Percentiles rank a stretch among this genome's conserved stretches.
phyloP scores from a whole-genome alignment of 1,284 basidiomycete species.

The Albatrellus sp. region DNA sequence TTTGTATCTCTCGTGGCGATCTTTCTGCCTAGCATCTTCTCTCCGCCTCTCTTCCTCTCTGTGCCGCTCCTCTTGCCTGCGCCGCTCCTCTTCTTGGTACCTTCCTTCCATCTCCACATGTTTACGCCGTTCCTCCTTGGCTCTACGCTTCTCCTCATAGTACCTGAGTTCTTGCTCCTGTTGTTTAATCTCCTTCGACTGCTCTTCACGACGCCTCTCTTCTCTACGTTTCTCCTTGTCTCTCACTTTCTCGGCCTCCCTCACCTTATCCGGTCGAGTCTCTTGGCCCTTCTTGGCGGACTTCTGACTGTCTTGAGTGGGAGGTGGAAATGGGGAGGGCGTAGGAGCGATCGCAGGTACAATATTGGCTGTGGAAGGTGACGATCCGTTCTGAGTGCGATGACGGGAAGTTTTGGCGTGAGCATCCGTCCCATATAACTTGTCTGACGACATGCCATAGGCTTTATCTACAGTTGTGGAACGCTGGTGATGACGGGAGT shows the following conservation, averaged over 20 bases:
- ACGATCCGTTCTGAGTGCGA: constrained; percentile 4
- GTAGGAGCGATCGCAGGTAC: constrained; percentile 1
- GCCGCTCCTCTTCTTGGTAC: constrained; percentile 7
- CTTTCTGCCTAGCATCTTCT: constrained; percentile 1
- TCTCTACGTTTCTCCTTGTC: constrained; percentile 2
- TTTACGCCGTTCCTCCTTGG: constrained; percentile 10
- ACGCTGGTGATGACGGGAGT: constrained; percentile 8
- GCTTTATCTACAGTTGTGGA: constrained; percentile 5
- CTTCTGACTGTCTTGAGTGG: constrained; percentile 1
- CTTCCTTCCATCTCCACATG: constrained; percentile 6
- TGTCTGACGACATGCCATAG: constrained; percentile 5
- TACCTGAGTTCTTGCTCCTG: constrained; percentile 5
- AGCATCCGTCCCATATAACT: constrained; percentile 5
- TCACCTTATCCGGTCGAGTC: constrained; percentile 3
- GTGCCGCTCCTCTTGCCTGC: constrained; percentile 3
- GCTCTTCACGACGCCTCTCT: constrained; percentile 1
- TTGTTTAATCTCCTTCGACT: constrained; percentile 2
- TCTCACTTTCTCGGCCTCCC: constrained; percentile 3
- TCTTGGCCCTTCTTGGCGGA: background rate
- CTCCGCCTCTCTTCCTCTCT: constrained; percentile 7
- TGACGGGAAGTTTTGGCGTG: constrained; percentile 8
- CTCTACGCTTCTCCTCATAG: constrained; percentile 9
- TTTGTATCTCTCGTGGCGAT: background rate
- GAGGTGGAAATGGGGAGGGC: constrained; percentile 2
- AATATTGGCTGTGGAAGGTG: background rate